These are phyloP conservation scores for Apiotrichum gamsii DNA, from an alignment of 1,284 basidiomycete species.

Conservation along the genomic window DNA sequence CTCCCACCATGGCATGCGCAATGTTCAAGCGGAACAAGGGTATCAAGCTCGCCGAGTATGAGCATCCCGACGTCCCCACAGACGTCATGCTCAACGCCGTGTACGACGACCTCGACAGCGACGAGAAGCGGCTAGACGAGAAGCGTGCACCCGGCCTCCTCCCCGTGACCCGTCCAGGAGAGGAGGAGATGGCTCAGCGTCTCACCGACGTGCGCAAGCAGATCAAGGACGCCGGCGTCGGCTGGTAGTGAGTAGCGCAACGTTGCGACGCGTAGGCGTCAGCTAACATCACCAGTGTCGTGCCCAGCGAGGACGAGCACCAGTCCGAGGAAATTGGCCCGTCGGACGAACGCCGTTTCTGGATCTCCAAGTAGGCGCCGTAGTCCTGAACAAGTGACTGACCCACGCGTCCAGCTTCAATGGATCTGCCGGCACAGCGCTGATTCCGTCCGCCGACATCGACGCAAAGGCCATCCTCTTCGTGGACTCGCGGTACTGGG, in stretches of 20 bases:
- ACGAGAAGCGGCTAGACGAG: no score
- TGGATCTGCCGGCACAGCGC: slow-evolving; percentile 75
- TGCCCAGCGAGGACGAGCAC: slow-evolving; percentile 83
- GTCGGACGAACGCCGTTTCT: slow-evolving; percentile 74
- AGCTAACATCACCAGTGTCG: slow-evolving; percentile 49
- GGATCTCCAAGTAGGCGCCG: slow-evolving; percentile 74
- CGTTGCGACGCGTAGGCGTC: no score
- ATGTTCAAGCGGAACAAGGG: slow-evolving; percentile 15
- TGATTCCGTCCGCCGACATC: slow-evolving; percentile 64
- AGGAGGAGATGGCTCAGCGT: slow-evolving; percentile 47
- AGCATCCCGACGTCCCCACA: neutral
- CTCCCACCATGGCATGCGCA: neutral
- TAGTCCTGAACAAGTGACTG: slow-evolving; percentile 8
- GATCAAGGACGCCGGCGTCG: slow-evolving; percentile 67
- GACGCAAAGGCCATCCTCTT: slow-evolving; percentile 53
- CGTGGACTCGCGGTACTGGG: slow-evolving; percentile 84
- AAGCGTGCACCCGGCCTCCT: no score
- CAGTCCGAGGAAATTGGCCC: slow-evolving; percentile 75
- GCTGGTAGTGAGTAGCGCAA: slow-evolving; percentile 72
- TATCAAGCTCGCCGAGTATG: slow-evolving; percentile 10
- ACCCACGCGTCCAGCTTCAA: slow-evolving; percentile 57
- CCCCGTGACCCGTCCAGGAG: neutral
- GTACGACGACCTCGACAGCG: slow-evolving; percentile 1
- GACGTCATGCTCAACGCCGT: slow-evolving; percentile 14
- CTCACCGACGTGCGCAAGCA: slow-evolving; percentile 61